Conservation (phyloP, 2,329 filamentous ascomycete genomes). For the Hypoxylon sp. region DNA sequence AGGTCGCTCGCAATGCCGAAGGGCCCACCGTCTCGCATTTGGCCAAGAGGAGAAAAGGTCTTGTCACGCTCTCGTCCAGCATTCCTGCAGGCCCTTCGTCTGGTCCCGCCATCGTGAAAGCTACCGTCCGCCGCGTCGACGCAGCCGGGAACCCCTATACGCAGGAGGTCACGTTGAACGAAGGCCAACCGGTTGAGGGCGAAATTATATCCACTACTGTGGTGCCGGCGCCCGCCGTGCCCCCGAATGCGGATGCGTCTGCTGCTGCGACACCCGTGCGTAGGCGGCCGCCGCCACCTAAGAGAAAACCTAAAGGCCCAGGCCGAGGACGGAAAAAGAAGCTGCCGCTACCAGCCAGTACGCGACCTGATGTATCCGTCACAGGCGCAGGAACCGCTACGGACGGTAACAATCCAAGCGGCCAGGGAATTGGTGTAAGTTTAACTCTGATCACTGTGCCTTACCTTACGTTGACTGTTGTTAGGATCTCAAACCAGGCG, state of each 20-base stretch:
- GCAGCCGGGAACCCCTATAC: conserved; percentile 82
- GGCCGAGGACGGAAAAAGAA: conserved; percentile 84
- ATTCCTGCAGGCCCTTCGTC: conserved; percentile 54
- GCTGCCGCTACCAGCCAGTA: conserved; percentile 50
- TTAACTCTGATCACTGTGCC: background rate
- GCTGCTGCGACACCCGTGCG: conserved; percentile 54
- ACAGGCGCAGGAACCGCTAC: conserved; percentile 50
- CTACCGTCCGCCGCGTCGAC: conserved; percentile 80
- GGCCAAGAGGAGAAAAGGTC: conserved; percentile 68
- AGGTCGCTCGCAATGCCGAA: conserved; percentile 66
- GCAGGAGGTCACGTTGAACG: conserved; percentile 81
- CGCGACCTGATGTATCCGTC: conserved; percentile 47
- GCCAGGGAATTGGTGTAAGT: conserved; percentile 51
- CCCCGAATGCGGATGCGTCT: conserved; percentile 64
- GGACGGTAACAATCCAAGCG: conserved; percentile 50
- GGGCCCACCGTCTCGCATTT: conserved; percentile 60
- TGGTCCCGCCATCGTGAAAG: conserved; percentile 72
- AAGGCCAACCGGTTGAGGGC: conserved; percentile 81
- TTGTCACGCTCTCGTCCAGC: conserved; percentile 64
- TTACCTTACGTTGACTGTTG: conserved; percentile 27
- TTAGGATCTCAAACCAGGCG: conserved; percentile 52
- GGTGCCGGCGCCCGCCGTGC: conserved; percentile 60
- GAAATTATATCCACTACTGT: conserved; percentile 74
- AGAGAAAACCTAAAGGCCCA: conserved; percentile 81
- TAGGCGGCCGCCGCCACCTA: conserved; percentile 76